Evolutionary conservation across 179 eudicot genomes (phyloP), one percentile per base, ranked within the genome.

Genomic region (Silene coronaria): DNA sequence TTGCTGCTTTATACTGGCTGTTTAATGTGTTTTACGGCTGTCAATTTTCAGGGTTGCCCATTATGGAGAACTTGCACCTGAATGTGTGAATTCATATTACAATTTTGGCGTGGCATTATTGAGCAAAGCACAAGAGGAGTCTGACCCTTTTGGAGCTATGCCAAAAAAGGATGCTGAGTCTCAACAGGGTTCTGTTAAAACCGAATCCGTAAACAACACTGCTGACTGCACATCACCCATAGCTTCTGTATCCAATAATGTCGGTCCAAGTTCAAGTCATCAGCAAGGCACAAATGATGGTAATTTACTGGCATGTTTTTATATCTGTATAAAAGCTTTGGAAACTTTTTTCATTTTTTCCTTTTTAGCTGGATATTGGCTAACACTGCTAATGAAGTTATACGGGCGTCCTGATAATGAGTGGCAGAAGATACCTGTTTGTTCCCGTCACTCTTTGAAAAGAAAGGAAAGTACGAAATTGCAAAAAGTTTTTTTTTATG

Each of bases 101-200:
- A 89, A 88, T 75, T 95, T 87, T 76, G 99, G 99, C 8, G 82
- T 88, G 85, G 97, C 90, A 16, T 86, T 95, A 77, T 80, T 95
- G 76, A 79, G 86, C 86, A 92, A 95, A 89, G 96, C 97, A 63
- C 97, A 95, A 80, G 99, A 95, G 59, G 99, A 95, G 83, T 80
- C 97, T 82, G 99, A 95, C 82, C 96, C 97, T 17, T 72, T 95
- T 63, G 97, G 80, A 61, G 38, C 83, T 24, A 80, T 93, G 84
- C 97, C 97, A 2, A 92, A 92, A 81, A 93, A 95, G 81, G 91
- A 93, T 79, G 85, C 82, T 36, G 91, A 75, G 75, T 83, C 96
- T 23, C 75, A 72, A 30, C 85, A 78, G 30, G 85, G 76, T 76
- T 84, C 95, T 46, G 75, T 76, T 22, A 91, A 81, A 86, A 80